Evolutionary conservation across 176 grass and related monocot species (phyloP).

Genomic region (Poa annua): DNA sequence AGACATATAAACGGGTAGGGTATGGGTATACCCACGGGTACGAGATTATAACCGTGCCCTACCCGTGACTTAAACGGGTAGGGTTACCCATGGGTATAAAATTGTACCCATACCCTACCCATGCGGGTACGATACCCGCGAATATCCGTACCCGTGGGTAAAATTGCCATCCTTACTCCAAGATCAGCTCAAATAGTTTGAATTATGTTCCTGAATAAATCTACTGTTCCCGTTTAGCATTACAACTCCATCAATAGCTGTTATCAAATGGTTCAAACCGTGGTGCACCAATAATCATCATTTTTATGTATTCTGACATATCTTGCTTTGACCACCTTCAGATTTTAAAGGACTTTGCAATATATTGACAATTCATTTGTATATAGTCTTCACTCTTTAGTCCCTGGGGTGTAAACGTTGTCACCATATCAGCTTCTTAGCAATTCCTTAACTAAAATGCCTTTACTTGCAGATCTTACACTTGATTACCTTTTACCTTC

Average conservation of each 20-base stretch:
- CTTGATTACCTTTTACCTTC: constrained; percentile 92
- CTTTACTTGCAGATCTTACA: constrained; percentile 67
- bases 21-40: no score
- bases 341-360: constrained; percentile 9
- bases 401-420: constrained; percentile 9
- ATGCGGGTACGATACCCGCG: no score
- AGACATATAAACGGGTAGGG: no score
- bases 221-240: constrained; percentile 5
- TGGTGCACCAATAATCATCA: background rate
- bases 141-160: no score
- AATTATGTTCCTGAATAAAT: background rate
- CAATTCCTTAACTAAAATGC: constrained; percentile 24
- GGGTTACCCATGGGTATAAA: no score
- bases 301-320: constrained; percentile 14
- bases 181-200: background rate
- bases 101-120: no score
- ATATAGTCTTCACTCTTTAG: background rate
- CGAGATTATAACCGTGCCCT: no score
- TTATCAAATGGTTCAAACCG: background rate
- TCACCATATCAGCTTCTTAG: background rate
- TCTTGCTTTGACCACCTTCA: constrained; percentile 25
- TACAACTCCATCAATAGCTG: constrained; percentile 7
- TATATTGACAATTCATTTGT: constrained; percentile 2
- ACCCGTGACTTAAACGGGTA: no score
- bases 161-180: no score